Evolutionary conservation across 2,329 filamentous ascomycete genomes (phyloP), one percentile per base, ranked within the genome.

Genomic region (Mariannaea elegans): DNA sequence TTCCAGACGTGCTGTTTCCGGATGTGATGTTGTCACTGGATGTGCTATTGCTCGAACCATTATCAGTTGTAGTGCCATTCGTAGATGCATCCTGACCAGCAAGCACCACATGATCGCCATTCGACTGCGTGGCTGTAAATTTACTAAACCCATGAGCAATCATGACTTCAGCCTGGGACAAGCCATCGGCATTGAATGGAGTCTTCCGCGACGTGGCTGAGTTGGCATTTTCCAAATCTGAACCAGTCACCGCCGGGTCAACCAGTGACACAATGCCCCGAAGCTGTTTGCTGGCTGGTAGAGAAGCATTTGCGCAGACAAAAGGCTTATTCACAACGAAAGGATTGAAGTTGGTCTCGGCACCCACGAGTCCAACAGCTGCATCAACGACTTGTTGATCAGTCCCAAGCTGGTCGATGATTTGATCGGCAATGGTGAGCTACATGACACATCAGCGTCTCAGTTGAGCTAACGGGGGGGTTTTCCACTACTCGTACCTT

Each of bases 321-420:
- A 81, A 85, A 16, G 86, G 87, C 31, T 86, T 80, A 68, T 78
- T 78, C 62, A 84, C 82, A 56, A 76, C 84, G 65, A 87, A 90
- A 50, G 87, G 87, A 79, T 91, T 91, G 79, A 90, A 90, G 82
- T 91, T 91, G 76, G 90, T 87, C 80, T 90, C 88, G 4, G 88
- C 88, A 23, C 84, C 83, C 13, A 90, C 88, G 34, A 90, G 81
- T 14, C 82, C 83, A 58, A 82, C 82, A 16, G 89, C 89, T 18
- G 86, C 88, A 13, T 82, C 80, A 58, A 91, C 79, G 64, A 88
- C 87, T 61, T 82, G 77, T n/a, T 81, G 75, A 65, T 86, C 85
- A 44, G 77, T 82, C 52, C 88, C 89, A 31, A 90, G 86, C 52
- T 84, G 75, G 8, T 81, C 70, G 62, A 90, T 81, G 71, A 91